These are phyloP conservation scores for Leishmania arabica DNA, from an alignment of 208 protist species.

Conservation along the genomic window DNA sequence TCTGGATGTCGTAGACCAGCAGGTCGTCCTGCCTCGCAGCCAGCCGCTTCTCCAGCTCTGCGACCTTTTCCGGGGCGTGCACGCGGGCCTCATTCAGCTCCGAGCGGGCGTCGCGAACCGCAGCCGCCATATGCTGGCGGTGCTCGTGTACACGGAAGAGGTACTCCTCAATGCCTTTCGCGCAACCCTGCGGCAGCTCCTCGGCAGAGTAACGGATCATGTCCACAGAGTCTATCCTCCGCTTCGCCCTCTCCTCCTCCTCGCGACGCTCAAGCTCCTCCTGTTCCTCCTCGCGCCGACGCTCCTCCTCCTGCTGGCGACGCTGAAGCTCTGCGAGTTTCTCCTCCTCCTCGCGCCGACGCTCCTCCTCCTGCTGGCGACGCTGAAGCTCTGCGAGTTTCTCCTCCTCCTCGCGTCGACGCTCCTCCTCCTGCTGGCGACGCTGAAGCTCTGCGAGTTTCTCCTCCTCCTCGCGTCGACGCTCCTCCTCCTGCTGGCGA, in stretches of 20 bases:
- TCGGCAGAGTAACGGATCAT: conserved; percentile 26
- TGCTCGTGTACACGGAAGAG: conserved; percentile 42
- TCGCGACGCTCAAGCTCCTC: conserved; percentile 9
- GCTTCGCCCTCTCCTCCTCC: conserved; percentile 15
- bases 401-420: neutral
- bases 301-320: conserved; percentile 1
- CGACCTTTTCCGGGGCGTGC: conserved; percentile 18
- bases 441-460: no score
- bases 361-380: conserved; percentile 13
- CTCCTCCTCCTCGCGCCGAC: neutral
- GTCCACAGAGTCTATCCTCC: conserved; percentile 21
- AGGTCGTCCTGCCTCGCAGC: conserved; percentile 17
- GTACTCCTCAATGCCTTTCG: conserved; percentile 31
- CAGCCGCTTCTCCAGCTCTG: conserved; percentile 27
- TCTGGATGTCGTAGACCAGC: conserved; percentile 29
- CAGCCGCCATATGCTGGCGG: conserved; percentile 5
- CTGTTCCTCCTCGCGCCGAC: neutral
- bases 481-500: neutral
- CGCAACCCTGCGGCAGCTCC: conserved; percentile 37
- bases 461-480: no score
- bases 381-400: neutral
- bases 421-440: conserved; percentile 13
- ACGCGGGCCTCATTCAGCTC: conserved; percentile 55
- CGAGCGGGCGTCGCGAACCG: conserved; percentile 37
- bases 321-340: neutral